phyloP scores from a whole-genome alignment of 2,329 filamentous ascomycete genomes.

The Arthrobotrys pseudoclavata region DNA sequence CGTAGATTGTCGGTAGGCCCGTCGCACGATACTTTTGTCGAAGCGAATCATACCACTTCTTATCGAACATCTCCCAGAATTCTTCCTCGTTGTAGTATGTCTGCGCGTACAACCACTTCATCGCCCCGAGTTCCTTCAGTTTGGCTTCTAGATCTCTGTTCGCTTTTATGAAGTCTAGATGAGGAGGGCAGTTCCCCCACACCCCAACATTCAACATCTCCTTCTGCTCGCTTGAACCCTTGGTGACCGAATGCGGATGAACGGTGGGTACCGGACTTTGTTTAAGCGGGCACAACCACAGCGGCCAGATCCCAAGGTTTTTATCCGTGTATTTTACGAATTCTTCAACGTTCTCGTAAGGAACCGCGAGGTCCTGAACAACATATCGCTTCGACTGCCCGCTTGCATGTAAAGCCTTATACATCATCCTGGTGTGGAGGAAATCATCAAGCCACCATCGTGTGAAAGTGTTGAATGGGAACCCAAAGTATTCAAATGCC shows the following conservation, averaged over 20 bases:
- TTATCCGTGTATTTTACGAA: constrained; percentile 67
- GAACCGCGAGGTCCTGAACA: constrained; percentile 60
- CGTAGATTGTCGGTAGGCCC: constrained; percentile 75
- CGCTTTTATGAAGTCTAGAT: constrained; percentile 69
- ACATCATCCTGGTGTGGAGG: constrained; percentile 77
- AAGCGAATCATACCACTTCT: constrained; percentile 73
- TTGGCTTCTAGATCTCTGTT: constrained; percentile 75
- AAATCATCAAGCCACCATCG: constrained; percentile 73
- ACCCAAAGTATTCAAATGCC: constrained; percentile 75
- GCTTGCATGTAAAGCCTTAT: constrained; percentile 75
- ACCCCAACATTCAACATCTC: constrained; percentile 75
- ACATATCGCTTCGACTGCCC: constrained; percentile 69
- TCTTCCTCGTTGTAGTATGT: constrained; percentile 77
- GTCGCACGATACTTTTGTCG: constrained; percentile 73
- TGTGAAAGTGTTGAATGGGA: constrained; percentile 76
- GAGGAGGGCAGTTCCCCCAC: constrained; percentile 71
- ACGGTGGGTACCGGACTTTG: constrained; percentile 66
- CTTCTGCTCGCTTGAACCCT: constrained; percentile 61
- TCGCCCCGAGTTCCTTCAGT: constrained; percentile 73
- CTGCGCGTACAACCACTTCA: constrained; percentile 79
- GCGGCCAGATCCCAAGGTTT: constrained; percentile 69
- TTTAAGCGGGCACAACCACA: constrained; percentile 73
- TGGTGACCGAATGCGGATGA: constrained; percentile 41
- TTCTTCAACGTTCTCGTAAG: constrained; percentile 51
- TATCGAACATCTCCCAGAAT: constrained; percentile 77